A percentile compares a stretch with the other conserved stretches of the same genome.
Conservation (phyloP, 805 yeast genomes). For the Dipodascus geniculatus region DNA sequence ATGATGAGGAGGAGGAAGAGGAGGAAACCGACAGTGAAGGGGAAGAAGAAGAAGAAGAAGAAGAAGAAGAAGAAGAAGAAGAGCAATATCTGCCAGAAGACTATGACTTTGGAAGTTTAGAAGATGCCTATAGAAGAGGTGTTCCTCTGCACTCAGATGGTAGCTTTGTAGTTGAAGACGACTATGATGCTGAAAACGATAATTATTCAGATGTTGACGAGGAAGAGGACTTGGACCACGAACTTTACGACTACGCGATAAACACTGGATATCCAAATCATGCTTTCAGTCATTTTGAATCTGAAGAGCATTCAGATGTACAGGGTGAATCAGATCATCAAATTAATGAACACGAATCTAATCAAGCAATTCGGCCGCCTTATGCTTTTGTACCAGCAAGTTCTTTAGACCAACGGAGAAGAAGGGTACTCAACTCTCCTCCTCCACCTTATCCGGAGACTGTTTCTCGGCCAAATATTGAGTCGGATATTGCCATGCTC, state of each 20-base stretch:
- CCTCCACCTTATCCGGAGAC: background rate
- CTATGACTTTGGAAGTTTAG: constrained; percentile 10
- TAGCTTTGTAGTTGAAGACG: background rate
- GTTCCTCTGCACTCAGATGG: background rate
- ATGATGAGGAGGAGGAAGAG: constrained; percentile 8
- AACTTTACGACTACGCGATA: background rate
- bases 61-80: constrained; percentile 4
- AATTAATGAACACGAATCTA: background rate
- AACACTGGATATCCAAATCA: background rate
- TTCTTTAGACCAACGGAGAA: background rate
- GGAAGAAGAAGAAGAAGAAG: constrained; percentile 5
- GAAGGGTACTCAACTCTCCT: background rate
- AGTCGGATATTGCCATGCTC: background rate
- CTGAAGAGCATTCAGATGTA: background rate
- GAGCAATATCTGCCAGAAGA: constrained; percentile 3
- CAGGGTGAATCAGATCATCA: background rate
- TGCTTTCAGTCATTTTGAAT: background rate
- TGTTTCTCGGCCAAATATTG: background rate
- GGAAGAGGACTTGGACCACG: background rate
- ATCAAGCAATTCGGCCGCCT: background rate
- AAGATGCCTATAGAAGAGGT: constrained; percentile 5
- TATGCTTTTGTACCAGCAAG: background rate
- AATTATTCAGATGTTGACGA: constrained; percentile 2
- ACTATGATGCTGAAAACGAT: background rate
- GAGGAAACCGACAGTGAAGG: constrained; percentile 4